Evolutionary conservation across 2,329 filamentous ascomycete genomes (phyloP), one percentile per base, ranked within the genome.

Genomic region (Penicillium olsonii): DNA sequence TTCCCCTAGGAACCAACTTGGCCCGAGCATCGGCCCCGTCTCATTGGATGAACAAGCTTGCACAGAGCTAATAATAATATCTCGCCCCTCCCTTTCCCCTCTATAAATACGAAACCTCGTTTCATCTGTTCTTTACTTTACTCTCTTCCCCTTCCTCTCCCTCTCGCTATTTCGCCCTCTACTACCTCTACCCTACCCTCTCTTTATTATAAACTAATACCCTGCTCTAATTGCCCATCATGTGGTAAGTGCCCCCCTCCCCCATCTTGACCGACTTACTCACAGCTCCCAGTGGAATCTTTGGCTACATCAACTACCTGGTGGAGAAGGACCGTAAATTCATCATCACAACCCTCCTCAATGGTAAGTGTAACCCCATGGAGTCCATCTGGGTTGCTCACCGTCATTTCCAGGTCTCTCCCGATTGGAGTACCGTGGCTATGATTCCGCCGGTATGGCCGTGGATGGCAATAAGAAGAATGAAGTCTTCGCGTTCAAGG

Each of bases 401-500:
- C 45, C 26, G 39, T 52, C 35, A 35, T 29, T 39, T 56, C 33
- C 69, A 96, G 92, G 92, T 69, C 88, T 97, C 53, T 88, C 90
- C 53, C 88, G 94, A 72, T 88, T 99, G 66, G 94, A 99, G 78
- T 99, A 99, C 81, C 89, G 94, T 75, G 94, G 94, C 64, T 99
- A 99, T 75, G 94, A 99, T 75, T 97, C 94, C 58, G 92, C 94
- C 55, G 94, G 94, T 79, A 82, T 99, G 59, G 92, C 92, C 61
- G 78, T 99, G 66, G 94, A 99, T 72, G 94, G 94, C 57, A 89
- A 99, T 82, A 97, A 96, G 85, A 96, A 94, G 82, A 95, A 96
- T 68, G 90, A 97, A 78, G 91, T 97, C 61, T 84, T 90, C 60
- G 92, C 94, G 56, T 97, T 91, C 84, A 99, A 99, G 83, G 94